Evolutionary conservation across 805 yeast species (phyloP).

Genomic region (Metschnikowia similis): DNA sequence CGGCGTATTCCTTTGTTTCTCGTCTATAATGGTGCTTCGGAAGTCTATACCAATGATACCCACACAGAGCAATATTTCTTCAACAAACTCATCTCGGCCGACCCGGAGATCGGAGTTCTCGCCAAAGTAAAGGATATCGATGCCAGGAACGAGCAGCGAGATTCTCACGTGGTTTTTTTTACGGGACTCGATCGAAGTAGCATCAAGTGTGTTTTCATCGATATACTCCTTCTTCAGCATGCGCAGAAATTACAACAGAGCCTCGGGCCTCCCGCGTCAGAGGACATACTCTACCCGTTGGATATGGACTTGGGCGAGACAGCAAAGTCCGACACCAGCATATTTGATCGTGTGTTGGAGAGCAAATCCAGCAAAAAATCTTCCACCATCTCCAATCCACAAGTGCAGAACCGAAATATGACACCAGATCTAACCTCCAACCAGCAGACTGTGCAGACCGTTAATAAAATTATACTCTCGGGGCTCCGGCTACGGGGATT

Average conservation of each 20-base stretch:
- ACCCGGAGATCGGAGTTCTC: conserved; percentile 7
- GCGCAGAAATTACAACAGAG: conserved; percentile 3
- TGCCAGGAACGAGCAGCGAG: conserved; percentile 1
- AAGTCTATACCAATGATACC: conserved; percentile 11
- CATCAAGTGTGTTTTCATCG: conserved; percentile 18
- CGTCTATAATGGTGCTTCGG: conserved; percentile 15
- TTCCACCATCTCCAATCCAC: conserved; percentile 6
- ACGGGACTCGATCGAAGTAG: conserved; percentile 12
- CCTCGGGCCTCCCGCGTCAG: neutral
- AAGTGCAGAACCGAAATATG: conserved; percentile 5
- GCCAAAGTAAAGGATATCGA: conserved; percentile 3
- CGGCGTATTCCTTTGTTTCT: conserved; percentile 13
- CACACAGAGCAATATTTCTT: conserved; percentile 14
- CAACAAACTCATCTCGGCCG: conserved; percentile 3
- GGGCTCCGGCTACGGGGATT: conserved; percentile 41
- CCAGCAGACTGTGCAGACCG: conserved; percentile 31
- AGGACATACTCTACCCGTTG: conserved; percentile 6
- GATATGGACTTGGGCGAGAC: conserved; percentile 1
- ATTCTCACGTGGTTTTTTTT: conserved; percentile 24
- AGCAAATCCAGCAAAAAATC: conserved; percentile 19
- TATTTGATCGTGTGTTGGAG: conserved; percentile 35
- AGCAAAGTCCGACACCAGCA: conserved; percentile 17
- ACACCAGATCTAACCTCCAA: conserved; percentile 19
- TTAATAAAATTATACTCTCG: conserved; percentile 34
- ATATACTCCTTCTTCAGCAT: conserved; percentile 16